Base-by-base conservation (phyloP, 208 protist genomes). In the Strigomonas galati region DNA sequence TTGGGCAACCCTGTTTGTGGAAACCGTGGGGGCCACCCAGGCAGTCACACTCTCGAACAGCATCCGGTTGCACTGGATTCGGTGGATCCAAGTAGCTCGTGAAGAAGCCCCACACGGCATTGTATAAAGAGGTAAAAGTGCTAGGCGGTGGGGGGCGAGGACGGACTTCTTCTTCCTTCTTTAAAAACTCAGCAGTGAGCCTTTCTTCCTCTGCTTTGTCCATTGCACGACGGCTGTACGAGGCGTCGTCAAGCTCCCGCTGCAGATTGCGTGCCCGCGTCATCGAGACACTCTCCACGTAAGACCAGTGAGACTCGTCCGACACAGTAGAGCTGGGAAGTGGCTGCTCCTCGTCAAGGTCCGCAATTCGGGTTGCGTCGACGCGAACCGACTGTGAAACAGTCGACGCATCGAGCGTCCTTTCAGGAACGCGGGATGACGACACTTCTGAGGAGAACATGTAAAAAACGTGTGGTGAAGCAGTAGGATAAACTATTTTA, bases 391-490 rank as follows among this genome's bases (percentile, higher is more conserved):
- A 40, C 35, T 40, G 35, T 10, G 35, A 40, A 4, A 10, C 35
- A 14, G 35, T 4, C 35, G 35, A 14, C 35, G 10, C 35, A 10
- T 40, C 35, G n/a, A n/a, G n/a, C n/a, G n/a, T n/a, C n/a, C n/a
- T n/a, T 10, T 40, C 35, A 40, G 35, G 35, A 40, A 40, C 35
- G 10, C 35, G 35, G 7, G 35, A 40, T 40, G 35, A 40, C 4
- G 35, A 40, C 4, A 40, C 35, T 4, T 10, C 10, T 4, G 10
- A 48, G 35, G 35, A 61, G 19, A 3, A 21, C 35, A 43, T 15
- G 24, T 58, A 43, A 43, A 40, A 54, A 52, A 62, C 4, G 44
- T 44, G 35, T 68, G 2, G 32, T 23, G 23, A 60, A 68, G 12
- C 12, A 58, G 10, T 4, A 61, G 52, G 52, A 12, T 40, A 32